Evolutionary conservation across 805 yeast genomes (phyloP).

Genomic region (Ogataea ganodermae): DNA sequence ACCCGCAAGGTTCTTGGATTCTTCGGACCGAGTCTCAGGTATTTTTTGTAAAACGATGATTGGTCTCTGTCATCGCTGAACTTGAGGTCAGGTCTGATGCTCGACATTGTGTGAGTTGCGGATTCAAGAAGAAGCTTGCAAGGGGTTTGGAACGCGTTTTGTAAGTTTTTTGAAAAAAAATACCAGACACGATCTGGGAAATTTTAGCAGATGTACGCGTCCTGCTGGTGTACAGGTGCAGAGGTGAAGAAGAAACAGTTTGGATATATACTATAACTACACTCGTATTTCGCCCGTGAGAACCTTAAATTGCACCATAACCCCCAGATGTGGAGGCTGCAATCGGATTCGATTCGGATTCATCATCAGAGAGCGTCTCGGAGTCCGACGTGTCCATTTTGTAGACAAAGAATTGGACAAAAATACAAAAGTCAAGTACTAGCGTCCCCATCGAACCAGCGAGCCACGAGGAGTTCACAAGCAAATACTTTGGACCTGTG

Average conservation of each 20-base stretch:
- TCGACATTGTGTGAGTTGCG: conserved; percentile 22
- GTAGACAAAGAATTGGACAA: conserved; percentile 82
- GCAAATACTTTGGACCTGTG: conserved; percentile 63
- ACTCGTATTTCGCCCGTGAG: no score
- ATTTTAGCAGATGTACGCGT: no score
- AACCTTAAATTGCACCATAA: conserved; percentile 13
- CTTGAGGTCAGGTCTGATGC: conserved; percentile 55
- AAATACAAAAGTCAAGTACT: conserved; percentile 77
- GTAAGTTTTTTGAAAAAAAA: neutral
- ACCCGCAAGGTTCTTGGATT: conserved; percentile 59
- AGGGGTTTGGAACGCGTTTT: neutral
- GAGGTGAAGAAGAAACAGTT: neutral
- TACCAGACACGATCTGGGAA: no score
- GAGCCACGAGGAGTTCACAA: conserved; percentile 89
- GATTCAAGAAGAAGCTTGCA: neutral
- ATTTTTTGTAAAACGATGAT: conserved; percentile 47
- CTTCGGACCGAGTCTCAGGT: conserved; percentile 49
- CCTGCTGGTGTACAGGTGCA: conserved; percentile 6
- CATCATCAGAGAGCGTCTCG: conserved; percentile 23
- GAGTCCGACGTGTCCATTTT: conserved; percentile 38
- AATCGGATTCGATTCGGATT: conserved; percentile 21
- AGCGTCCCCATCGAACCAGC: conserved; percentile 90
- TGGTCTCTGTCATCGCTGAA: conserved; percentile 56
- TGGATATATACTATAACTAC: neutral
- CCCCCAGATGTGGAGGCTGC: conserved; percentile 8